Conservation (phyloP, 768 basidiomycete genomes). For the Termitomyces heimii region DNA sequence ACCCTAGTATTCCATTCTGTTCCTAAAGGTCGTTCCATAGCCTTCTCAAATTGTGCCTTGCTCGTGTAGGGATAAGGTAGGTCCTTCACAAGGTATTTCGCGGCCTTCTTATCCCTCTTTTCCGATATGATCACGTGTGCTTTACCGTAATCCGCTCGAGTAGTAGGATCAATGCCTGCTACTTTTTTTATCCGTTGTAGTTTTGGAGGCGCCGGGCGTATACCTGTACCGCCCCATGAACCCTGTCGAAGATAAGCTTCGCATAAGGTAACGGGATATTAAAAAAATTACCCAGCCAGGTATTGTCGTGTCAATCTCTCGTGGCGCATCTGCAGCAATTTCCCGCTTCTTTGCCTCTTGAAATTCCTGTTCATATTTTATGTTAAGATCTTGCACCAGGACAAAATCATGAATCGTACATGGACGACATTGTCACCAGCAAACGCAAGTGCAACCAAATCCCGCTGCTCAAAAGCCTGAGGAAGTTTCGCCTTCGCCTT, state of each 20-base stretch:
- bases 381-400: not conserved
- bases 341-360: constrained; percentile 77
- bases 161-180: constrained; percentile 71
- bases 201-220: constrained; percentile 52
- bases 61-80: constrained; percentile 94
- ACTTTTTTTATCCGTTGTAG: constrained; percentile 75
- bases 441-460: constrained; percentile 91
- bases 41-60: constrained; percentile 86
- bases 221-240: constrained; percentile 84
- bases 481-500: constrained; percentile 42
- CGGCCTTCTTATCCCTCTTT: constrained; percentile 89
- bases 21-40: constrained; percentile 77
- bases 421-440: constrained; percentile 95
- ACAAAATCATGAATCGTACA: constrained; percentile 34
- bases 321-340: constrained; percentile 83
- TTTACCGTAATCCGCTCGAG: constrained; percentile 81
- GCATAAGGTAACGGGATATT: not conserved
- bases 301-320: constrained; percentile 82
- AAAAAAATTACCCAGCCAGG: constrained; percentile 84
- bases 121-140: constrained; percentile 94
- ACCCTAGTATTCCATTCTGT: constrained; percentile 91
- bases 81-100: constrained; percentile 86
- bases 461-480: constrained; percentile 81
- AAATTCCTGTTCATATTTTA: constrained; percentile 56
- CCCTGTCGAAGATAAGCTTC: constrained; percentile 45